Conservation (phyloP, 495 filamentous ascomycete genomes). For the Penicillium mononematosum region DNA sequence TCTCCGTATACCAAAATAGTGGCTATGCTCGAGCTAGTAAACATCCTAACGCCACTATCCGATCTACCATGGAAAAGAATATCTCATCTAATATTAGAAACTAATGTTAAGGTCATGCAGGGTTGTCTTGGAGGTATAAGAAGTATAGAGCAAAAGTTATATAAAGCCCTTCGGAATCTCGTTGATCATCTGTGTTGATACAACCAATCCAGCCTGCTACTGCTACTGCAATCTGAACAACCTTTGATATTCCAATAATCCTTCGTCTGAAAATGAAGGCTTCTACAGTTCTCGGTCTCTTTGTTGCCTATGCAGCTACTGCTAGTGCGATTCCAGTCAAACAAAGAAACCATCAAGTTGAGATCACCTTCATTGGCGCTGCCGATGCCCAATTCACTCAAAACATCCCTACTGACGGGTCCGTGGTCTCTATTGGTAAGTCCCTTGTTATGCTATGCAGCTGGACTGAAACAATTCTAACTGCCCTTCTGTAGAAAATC, state of each 20-base stretch:
- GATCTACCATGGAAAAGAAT: not conserved
- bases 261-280: slow-evolving; percentile 13
- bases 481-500: slow-evolving; percentile 20
- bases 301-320: slow-evolving; percentile 14
- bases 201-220: not conserved
- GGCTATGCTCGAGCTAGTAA: not conserved
- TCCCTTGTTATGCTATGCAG: not conserved
- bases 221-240: not conserved
- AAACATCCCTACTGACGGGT: slow-evolving; percentile 27
- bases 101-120: not conserved
- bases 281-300: slow-evolving; percentile 9
- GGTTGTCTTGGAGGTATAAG: not conserved
- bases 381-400: slow-evolving; percentile 28
- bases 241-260: not conserved
- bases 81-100: not conserved
- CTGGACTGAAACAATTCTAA: not conserved
- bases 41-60: slow-evolving; percentile 2
- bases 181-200: not conserved
- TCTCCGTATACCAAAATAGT: not conserved
- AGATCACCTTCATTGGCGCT: slow-evolving; percentile 30
- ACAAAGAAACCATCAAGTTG: slow-evolving; percentile 9
- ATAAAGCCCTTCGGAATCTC: not conserved
- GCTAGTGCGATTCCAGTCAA: slow-evolving; percentile 13
- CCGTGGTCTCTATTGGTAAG: slow-evolving; percentile 24
- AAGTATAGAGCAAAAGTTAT: not conserved